Evolutionary conservation across 129 eudicot genomes (phyloP), one percentile per base, ranked within the genome.

Genomic region (Mikania micrantha): DNA sequence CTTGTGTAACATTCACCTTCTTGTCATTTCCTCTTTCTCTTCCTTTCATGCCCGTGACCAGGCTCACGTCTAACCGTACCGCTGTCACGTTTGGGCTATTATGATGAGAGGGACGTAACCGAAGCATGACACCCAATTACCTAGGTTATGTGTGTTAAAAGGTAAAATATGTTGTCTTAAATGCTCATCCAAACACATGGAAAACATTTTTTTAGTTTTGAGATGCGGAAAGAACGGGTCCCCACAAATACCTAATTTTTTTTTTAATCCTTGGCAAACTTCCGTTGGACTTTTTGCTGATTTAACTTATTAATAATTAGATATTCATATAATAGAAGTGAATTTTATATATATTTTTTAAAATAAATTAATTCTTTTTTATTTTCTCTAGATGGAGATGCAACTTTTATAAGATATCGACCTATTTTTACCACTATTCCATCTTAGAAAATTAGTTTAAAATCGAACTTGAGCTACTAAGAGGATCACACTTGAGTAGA

Each of bases 231-330:
- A 50, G 54, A 62, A 64, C 63, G 2, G 31, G 79, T 45, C 79
- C 79, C 79, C 73, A 66, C 73, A 31, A 64, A 73, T 73, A 64
- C 78, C 78, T 73, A 73, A 73, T 71, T 47, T 73, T 73, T 62
- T 62, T 47, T 72, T 72, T 61, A 24, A 73, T 49, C 54, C 61
- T 38, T 73, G 63, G 25, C 77, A 73, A 63, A 62, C 77, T 47
- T 49, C 39, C 42, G 13, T 41, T 24, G 64, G 8, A 24, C 41
- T 31, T 59, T 31, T 25, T 28, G 9, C 12, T 15, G 7, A 10
- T 56, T 56, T 2, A 56, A 56, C 21, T 56, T 28, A 52, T 52
- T 2, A 21, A 52, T 52, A 47, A 47, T 52, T 12, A 28, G 1
- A 40, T 40, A 40, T 40, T 40, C 35, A 57, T 21, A 7, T 49